Conservation (phyloP, 176 grass and related monocot genomes). For the Canna indica region DNA sequence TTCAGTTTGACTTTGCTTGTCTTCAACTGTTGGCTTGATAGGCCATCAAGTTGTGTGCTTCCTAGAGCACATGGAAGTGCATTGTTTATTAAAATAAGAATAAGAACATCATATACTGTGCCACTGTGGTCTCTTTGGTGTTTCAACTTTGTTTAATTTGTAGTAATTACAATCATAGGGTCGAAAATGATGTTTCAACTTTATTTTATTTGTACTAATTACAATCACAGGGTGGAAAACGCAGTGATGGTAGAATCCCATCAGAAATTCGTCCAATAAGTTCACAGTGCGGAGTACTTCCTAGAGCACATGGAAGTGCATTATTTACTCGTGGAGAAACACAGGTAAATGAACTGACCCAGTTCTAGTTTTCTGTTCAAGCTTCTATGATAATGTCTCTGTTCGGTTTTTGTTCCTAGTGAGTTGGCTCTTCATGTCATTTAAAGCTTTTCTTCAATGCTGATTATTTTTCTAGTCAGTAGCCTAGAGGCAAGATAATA, state of each 20-base stretch:
- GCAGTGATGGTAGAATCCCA: conserved; percentile 76
- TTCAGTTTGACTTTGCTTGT: too few species aligned
- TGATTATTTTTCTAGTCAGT: not conserved
- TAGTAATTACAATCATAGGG: conserved; percentile 33
- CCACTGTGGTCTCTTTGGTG: not conserved
- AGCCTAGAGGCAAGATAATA: too few species aligned
- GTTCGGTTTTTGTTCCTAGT: not conserved
- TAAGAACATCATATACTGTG: too few species aligned
- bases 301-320: conserved; percentile 93
- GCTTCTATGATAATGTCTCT: not conserved
- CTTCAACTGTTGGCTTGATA: too few species aligned
- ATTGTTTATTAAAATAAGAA: too few species aligned
- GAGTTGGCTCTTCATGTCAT: not conserved
- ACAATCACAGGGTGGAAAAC: conserved; percentile 63
- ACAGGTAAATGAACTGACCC: conserved; percentile 46
- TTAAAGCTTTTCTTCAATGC: not conserved
- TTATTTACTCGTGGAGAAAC: conserved; percentile 97
- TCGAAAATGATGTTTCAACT: conserved; percentile 35
- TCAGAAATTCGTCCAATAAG: conserved; percentile 75
- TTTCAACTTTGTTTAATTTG: conserved; percentile 12
- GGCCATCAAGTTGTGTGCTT: too few species aligned
- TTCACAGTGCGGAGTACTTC: conserved; percentile 78
- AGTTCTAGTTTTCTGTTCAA: not conserved
- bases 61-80: too few species aligned
- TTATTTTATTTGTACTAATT: conserved; percentile 13